Base-by-base conservation (phyloP, 345 rosid genomes). In the Salix purpurea region DNA sequence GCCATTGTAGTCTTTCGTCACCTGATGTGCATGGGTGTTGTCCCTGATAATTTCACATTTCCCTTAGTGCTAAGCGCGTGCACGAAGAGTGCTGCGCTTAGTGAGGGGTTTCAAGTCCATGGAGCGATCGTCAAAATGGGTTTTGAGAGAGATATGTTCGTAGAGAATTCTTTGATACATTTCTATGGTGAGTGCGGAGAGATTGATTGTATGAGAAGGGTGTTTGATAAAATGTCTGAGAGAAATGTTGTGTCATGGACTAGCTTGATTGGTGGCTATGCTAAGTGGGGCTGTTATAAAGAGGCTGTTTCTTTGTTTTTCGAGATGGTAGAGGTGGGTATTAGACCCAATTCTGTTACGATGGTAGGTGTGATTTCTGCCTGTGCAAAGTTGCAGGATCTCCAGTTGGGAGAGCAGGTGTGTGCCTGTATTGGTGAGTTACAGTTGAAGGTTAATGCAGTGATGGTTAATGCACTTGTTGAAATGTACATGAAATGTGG, bases 401-500 rank as follows among this genome's bases (percentile, higher is more conserved):
- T 85, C 69, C 79, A 80, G 24, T 80, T 77, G 73, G 82, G 87
- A 7, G 84, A 89, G 78, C 87, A 71, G 80, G 83, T 89, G 66
- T 80, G 79, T 83, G 83, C 70, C 72, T 89, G 84, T 78, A 77
- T 88, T 7, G 76, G 71, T 19, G 74, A 50, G 32, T 50, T 82
- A 9, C 88, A 81, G 4, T 30, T 89, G 77, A 77, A 84, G 85
- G 81, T 85, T 18, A 85, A 87, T 37, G 78, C 83, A 21, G 72
- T 82, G 70, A 83, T 88, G 89, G 69, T 83, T 44, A 89, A 89
- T 84, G 92, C 95, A 19, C 79, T 89, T 76, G 90, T 89, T 23
- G 95, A 91, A 85, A 84, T 89, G 92, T 84, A 88, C 71, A 91
- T 89, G 92, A 91, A 89, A 79, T 91, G 92, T 40, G 89, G 86